phyloP scores from a whole-genome alignment of 2,329 filamentous ascomycete species.

The Bipolaris zeicola region DNA sequence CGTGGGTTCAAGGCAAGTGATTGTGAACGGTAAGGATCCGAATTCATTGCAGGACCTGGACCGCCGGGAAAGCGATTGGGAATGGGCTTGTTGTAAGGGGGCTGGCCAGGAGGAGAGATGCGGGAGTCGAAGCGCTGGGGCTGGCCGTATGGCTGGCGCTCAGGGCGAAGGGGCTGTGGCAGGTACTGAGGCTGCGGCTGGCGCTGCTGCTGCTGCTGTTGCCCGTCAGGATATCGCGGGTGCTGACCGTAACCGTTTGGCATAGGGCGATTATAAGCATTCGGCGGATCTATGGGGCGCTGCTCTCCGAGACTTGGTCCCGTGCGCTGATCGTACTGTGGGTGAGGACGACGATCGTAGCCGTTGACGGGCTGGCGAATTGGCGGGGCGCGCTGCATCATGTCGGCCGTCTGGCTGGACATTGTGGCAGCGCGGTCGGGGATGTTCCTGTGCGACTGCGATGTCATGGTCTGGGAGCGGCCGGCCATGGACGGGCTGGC shows the following conservation, averaged over 20 bases:
- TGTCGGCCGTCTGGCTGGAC: slow-evolving; percentile 53
- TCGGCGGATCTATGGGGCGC: slow-evolving; percentile 34
- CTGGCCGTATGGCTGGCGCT: slow-evolving; percentile 72
- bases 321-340: slow-evolving; percentile 36
- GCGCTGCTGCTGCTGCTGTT: slow-evolving; percentile 30
- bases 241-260: slow-evolving; percentile 49
- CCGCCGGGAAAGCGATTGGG: slow-evolving; percentile 60
- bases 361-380: slow-evolving; percentile 58
- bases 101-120: slow-evolving; percentile 56
- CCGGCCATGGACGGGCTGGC: slow-evolving; percentile 75
- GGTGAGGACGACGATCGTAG: slow-evolving; percentile 45
- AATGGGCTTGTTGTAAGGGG: slow-evolving; percentile 60
- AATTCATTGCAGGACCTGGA: slow-evolving; percentile 74
- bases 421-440: slow-evolving; percentile 77
- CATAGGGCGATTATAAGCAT: slow-evolving; percentile 39
- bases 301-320: slow-evolving; percentile 34
- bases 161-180: slow-evolving; percentile 65
- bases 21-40: slow-evolving; percentile 87
- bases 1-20: slow-evolving; percentile 81
- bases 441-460: slow-evolving; percentile 67
- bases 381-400: slow-evolving; percentile 69
- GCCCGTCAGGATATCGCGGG: slow-evolving; percentile 45
- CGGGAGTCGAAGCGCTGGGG: slow-evolving; percentile 72
- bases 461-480: slow-evolving; percentile 94
- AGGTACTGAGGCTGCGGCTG: slow-evolving; percentile 62